phyloP scores from a whole-genome alignment of 805 yeast genomes.

The Debaryomyces castellii region DNA sequence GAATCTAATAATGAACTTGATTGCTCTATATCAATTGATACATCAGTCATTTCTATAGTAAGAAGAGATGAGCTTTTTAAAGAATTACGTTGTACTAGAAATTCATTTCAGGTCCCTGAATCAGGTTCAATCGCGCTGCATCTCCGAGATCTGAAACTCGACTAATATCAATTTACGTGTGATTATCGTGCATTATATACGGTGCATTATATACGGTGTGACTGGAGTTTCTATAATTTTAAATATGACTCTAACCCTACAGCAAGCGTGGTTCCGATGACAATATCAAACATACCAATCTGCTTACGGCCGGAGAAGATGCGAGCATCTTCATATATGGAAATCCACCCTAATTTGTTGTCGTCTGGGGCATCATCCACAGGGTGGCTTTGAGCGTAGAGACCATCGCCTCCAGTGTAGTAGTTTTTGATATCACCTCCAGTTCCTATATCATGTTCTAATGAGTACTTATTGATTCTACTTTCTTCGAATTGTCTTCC shows the following conservation, averaged over 20 bases:
- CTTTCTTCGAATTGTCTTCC: not conserved
- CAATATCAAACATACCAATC: slow-evolving; percentile 53
- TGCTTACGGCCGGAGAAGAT: slow-evolving; percentile 19
- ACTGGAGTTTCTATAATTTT: not conserved
- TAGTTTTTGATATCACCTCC: slow-evolving; percentile 29
- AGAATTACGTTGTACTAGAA: not conserved
- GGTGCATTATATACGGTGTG: not conserved
- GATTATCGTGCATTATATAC: too few species aligned
- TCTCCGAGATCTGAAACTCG: not conserved
- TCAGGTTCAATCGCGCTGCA: not conserved
- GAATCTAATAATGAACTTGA: not conserved
- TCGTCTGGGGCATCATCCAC: slow-evolving; percentile 63
- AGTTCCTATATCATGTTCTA: slow-evolving; percentile 22
- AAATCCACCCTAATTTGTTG: slow-evolving; percentile 63
- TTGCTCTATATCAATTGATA: not conserved
- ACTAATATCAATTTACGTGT: not conserved
- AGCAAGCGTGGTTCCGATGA: slow-evolving; percentile 53
- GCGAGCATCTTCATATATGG: slow-evolving; percentile 49
- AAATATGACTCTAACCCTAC: slow-evolving; percentile 32
- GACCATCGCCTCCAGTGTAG: slow-evolving; percentile 56
- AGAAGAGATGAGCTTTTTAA: not conserved
- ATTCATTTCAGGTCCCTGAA: not conserved
- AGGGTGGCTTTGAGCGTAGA: slow-evolving; percentile 43
- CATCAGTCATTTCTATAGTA: not conserved
- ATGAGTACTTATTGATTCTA: slow-evolving; percentile 9